These are phyloP conservation scores for Nakazawaea laoshanensis DNA, from an alignment of 805 yeast species.

Conservation along the genomic window DNA sequence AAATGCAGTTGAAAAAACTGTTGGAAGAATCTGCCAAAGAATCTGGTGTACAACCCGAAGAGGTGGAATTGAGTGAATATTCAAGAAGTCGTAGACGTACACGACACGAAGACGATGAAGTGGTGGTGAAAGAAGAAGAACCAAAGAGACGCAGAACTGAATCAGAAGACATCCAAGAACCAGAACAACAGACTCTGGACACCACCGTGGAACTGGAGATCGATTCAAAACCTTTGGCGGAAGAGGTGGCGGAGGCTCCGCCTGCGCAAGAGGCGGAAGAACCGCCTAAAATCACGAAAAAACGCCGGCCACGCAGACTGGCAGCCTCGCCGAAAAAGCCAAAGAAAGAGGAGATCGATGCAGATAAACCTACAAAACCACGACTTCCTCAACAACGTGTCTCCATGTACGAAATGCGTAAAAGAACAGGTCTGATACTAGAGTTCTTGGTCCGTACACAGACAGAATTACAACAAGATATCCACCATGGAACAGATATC, in stretches of 20 bases:
- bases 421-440: slow-evolving; percentile 80
- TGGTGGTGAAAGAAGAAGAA: background rate
- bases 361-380: slow-evolving; percentile 73
- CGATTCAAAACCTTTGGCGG: background rate
- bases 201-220: background rate
- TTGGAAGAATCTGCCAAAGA: slow-evolving; percentile 51
- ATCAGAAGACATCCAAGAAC: background rate
- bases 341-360: slow-evolving; percentile 32
- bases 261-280: background rate
- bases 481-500: slow-evolving; percentile 44
- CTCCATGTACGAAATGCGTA: slow-evolving; percentile 74
- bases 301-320: slow-evolving; percentile 13
- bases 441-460: slow-evolving; percentile 89
- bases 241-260: background rate
- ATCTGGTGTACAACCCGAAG: slow-evolving; percentile 29
- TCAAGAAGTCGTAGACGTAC: slow-evolving; percentile 21
- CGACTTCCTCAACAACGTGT: slow-evolving; percentile 72
- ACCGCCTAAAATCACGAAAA: slow-evolving; percentile 9
- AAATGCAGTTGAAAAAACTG: slow-evolving; percentile 30
- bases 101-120: slow-evolving; percentile 11
- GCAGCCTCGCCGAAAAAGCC: slow-evolving; percentile 9
- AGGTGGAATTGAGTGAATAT: slow-evolving; percentile 22
- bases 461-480: slow-evolving; percentile 70
- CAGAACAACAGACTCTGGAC: background rate
- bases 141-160: background rate